phyloP scores from a whole-genome alignment of 208 protist species.

The Acanthamoeba lenticulata region DNA sequence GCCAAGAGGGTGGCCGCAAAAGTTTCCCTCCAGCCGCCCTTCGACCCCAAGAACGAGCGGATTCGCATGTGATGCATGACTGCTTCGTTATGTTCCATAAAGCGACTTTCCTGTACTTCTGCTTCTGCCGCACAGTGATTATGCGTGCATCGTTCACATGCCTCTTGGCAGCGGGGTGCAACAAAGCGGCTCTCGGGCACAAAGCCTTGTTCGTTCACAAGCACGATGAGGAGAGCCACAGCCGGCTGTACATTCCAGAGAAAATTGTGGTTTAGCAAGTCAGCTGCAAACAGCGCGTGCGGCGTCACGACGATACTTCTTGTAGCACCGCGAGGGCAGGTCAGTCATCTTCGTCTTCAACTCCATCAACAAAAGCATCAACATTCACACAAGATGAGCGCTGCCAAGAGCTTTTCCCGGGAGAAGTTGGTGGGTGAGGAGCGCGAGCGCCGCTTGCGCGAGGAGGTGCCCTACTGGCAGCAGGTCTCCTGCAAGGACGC shows the following conservation, averaged over 20 bases:
- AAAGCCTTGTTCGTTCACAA: background rate
- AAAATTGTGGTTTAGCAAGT: background rate
- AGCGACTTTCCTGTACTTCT: no score
- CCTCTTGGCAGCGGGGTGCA: background rate
- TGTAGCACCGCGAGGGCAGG: no score
- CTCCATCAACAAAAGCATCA: no score
- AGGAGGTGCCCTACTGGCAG: conserved; percentile 51
- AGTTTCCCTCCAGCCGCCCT: background rate
- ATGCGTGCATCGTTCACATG: no score
- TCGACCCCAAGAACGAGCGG: conserved; percentile 10
- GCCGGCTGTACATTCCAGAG: background rate
- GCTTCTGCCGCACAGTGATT: no score
- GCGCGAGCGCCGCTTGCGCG: background rate
- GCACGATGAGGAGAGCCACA: background rate
- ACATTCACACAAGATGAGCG: conserved; percentile 35
- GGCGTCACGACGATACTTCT: no score
- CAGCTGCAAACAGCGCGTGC: background rate
- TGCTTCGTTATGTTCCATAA: background rate
- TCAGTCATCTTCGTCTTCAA: no score
- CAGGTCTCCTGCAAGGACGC: conserved; percentile 68
- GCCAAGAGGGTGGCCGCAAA: background rate
- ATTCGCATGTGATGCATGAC: background rate
- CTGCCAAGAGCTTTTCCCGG: background rate
- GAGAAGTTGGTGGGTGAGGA: conserved; percentile 55
- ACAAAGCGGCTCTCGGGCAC: background rate